Percentiles rank a stretch among this genome's conserved stretches.
phyloP scores from a whole-genome alignment of 1,284 basidiomycete genomes.

The Ustilago shanxiensis region DNA sequence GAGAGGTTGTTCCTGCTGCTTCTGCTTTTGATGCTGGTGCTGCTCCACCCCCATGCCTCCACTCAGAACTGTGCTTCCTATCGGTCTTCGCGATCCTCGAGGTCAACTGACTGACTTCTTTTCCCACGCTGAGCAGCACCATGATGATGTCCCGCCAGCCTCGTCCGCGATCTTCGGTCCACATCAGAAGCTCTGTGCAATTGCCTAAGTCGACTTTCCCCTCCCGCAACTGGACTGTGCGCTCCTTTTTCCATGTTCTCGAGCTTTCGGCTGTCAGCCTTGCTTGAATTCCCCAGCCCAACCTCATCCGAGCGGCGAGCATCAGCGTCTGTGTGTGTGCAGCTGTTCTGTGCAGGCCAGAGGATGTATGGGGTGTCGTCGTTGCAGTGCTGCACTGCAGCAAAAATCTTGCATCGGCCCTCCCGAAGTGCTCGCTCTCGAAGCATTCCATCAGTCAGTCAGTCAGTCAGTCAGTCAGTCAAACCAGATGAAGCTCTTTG shows the following conservation, averaged over 20 bases:
- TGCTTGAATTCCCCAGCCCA: no score
- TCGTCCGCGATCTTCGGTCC: conserved; percentile 13
- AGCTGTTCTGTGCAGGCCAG: no score
- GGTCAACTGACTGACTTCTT: background rate
- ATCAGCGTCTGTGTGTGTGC: no score
- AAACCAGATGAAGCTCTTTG: no score
- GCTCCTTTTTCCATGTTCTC: background rate
- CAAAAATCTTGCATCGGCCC: background rate
- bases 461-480: background rate
- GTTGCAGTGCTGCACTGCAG: background rate
- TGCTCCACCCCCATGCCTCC: background rate
- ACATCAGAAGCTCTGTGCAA: conserved; percentile 10
- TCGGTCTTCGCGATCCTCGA: background rate
- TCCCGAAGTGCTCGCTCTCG: background rate
- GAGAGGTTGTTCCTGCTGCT: conserved; percentile 1
- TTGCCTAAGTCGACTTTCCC: background rate
- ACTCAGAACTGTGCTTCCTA: background rate
- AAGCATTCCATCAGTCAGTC: background rate
- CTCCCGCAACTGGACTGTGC: background rate
- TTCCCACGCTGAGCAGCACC: background rate
- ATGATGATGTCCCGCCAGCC: background rate
- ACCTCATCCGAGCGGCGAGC: no score
- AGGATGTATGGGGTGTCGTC: no score
- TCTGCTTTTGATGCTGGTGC: background rate
- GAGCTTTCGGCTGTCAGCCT: conserved; percentile 1